Evolutionary conservation across 768 basidiomycete species (phyloP).

Genomic region (Leccinum ochraceum): DNA sequence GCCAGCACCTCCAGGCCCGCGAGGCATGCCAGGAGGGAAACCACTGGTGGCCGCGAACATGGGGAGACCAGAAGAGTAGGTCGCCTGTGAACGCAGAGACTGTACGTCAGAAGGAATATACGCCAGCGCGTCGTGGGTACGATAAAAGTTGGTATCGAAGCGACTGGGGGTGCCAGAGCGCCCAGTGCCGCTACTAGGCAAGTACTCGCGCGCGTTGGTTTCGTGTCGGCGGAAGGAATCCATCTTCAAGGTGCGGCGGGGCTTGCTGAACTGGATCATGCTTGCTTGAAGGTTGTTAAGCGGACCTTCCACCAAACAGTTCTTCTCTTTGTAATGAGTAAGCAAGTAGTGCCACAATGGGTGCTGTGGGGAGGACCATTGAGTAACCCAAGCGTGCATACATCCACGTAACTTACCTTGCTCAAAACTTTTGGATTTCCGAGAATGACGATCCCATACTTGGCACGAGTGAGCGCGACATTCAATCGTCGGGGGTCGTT

Average conservation of each 20-base stretch:
- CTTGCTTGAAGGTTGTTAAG: slow-evolving; percentile 94
- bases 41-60: slow-evolving; percentile 74
- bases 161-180: slow-evolving; percentile 91
- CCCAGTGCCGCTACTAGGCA: slow-evolving; percentile 39
- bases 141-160: slow-evolving; percentile 94
- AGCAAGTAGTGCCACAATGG: slow-evolving; percentile 98
- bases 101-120: slow-evolving; percentile 96
- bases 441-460: slow-evolving; percentile 98
- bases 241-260: slow-evolving; percentile 89
- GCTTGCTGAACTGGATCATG: slow-evolving; percentile 99
- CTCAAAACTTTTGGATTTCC: slow-evolving; percentile 99
- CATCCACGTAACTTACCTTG: slow-evolving; percentile 65
- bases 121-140: slow-evolving; percentile 89
- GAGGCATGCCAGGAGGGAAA: slow-evolving; percentile 66
- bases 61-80: slow-evolving; percentile 89
- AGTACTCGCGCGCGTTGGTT: slow-evolving; percentile 83
- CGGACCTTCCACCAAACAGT: slow-evolving; percentile 92
- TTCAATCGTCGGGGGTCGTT: slow-evolving; percentile 96
- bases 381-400: slow-evolving; percentile 10
- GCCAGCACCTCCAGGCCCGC: slow-evolving; percentile 56
- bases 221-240: slow-evolving; percentile 94
- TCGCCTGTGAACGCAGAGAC: slow-evolving; percentile 94
- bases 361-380: slow-evolving; percentile 56
- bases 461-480: slow-evolving; percentile 95
- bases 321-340: slow-evolving; percentile 98